Base-by-base conservation (phyloP, 257 asterid species). In the Craterostigma plantagineum region DNA sequence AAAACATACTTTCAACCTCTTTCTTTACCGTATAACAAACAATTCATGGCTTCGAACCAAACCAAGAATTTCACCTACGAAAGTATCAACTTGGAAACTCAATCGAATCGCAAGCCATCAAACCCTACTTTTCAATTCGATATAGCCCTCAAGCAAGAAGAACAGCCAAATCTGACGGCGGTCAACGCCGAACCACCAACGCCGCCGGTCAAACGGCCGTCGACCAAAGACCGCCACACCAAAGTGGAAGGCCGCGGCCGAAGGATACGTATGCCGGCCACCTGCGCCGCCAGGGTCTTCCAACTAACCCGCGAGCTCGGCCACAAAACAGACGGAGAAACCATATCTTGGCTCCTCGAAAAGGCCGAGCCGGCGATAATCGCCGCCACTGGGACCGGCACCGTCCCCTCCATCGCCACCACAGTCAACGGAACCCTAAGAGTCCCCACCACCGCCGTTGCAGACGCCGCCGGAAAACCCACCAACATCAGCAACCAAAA, bases 271-370 rank as follows among this genome's bases (percentile, higher is more conserved):
- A 68, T 79, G 66, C 84, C 90, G 38, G 84, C 84, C 11, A 62
- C 90, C 5, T 70, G 90, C 49, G 93, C 84, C 41, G 93, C 93
- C 16, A 63, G 93, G 38, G 78, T 79, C 4, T 76, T 76, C 65
- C 90, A 79, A 60, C 73, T 79, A 4, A 79, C 92, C 10, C 59
- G 75, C 35, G 84, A 79, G 65, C 83, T 79, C 23, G 84, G 90
- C 55, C 87, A 76, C 69, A 75, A 75, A 59, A 69, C 84, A 50
- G 92, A 75, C 51, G 90, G 92, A 34, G 84, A 79, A 52, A 79
- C 92, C 59, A 72, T 79, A 35, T 76, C 77, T 4, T 79, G 90
- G 92, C 68, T 79, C 18, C 38, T 79, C 34, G 73, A 79, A 33
- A 76, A 56, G 14, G 79, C 93, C 11, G 81, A 76, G 56, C 90